Conservation (phyloP, 2,329 filamentous ascomycete genomes). For the Chaetoscypha palmicola region DNA sequence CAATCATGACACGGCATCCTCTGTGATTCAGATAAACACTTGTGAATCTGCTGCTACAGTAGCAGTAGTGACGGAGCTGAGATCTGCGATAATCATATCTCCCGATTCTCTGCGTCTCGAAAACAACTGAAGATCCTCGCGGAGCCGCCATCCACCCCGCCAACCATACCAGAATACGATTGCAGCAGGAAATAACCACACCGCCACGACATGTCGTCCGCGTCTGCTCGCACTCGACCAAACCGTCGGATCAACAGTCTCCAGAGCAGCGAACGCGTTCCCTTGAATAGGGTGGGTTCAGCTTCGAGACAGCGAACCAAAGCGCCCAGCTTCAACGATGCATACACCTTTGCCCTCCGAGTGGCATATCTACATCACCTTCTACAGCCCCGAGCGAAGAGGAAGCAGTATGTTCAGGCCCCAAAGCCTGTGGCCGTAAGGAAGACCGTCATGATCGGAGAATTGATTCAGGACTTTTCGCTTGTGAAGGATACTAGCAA, state of each 20-base stretch:
- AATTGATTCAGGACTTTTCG: constrained; percentile 83
- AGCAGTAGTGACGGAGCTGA: neutral
- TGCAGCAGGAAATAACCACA: neutral
- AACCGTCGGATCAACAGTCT: constrained; percentile 29
- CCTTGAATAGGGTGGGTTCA: constrained; percentile 33
- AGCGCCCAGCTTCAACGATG: constrained; percentile 64
- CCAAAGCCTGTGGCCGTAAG: constrained; percentile 52
- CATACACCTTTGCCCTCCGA: constrained; percentile 84
- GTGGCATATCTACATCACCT: constrained; percentile 90
- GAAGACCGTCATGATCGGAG: constrained; percentile 67
- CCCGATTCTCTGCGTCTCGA: neutral
- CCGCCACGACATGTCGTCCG: constrained; percentile 26
- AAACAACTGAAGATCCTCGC: neutral
- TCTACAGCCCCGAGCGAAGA: constrained; percentile 81
- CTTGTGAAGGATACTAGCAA: constrained; percentile 58
- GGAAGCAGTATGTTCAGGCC: constrained; percentile 73
- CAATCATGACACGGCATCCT: constrained; percentile 3
- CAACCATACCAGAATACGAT: constrained; percentile 5
- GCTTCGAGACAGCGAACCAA: constrained; percentile 35
- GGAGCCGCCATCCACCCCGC: constrained; percentile 5
- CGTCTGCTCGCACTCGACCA: constrained; percentile 24
- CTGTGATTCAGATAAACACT: neutral
- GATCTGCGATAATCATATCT: neutral
- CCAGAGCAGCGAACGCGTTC: constrained; percentile 22
- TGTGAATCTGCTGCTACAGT: constrained; percentile 1